phyloP scores from a whole-genome alignment of 1,284 basidiomycete genomes.

The Malassezia yamatoensis region DNA sequence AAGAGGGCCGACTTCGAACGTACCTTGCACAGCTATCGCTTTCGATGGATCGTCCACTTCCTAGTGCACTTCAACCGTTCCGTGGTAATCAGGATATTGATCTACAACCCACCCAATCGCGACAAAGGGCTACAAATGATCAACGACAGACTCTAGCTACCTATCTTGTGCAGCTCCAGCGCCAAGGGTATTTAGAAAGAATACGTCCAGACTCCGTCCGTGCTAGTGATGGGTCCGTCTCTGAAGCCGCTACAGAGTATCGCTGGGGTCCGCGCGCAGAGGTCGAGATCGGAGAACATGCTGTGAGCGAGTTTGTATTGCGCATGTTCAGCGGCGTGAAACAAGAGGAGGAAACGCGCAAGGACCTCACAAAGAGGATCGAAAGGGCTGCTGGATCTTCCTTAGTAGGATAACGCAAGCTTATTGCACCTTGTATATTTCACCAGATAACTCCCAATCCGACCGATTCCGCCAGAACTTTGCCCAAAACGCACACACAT shows the following conservation, averaged over 20 bases:
- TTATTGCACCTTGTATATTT: constrained; percentile 11
- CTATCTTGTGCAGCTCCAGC: constrained; percentile 15
- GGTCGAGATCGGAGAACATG: constrained; percentile 35
- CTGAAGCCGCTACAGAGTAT: constrained; percentile 26
- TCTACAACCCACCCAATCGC: background rate
- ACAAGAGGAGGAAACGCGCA: background rate
- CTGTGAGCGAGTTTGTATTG: constrained; percentile 33
- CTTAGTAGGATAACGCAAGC: constrained; percentile 7
- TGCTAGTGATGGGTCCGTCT: background rate
- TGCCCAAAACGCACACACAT: constrained; percentile 27
- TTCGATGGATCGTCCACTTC: constrained; percentile 5
- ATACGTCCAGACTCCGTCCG: background rate
- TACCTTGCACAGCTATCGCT: constrained; percentile 10
- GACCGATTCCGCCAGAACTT: constrained; percentile 15
- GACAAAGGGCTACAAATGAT: background rate
- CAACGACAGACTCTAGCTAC: constrained; percentile 17
- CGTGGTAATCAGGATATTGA: background rate
- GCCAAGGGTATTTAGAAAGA: constrained; percentile 37
- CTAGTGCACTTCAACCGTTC: constrained; percentile 8
- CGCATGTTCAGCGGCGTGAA: constrained; percentile 21
- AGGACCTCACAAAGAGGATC: constrained; percentile 1
- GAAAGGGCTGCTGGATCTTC: constrained; percentile 15
- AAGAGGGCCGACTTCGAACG: constrained; percentile 19
- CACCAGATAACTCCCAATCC: constrained; percentile 25
- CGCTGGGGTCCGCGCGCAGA: constrained; percentile 41